Base-by-base conservation (phyloP, 768 basidiomycete genomes). In the Russula sp. region DNA sequence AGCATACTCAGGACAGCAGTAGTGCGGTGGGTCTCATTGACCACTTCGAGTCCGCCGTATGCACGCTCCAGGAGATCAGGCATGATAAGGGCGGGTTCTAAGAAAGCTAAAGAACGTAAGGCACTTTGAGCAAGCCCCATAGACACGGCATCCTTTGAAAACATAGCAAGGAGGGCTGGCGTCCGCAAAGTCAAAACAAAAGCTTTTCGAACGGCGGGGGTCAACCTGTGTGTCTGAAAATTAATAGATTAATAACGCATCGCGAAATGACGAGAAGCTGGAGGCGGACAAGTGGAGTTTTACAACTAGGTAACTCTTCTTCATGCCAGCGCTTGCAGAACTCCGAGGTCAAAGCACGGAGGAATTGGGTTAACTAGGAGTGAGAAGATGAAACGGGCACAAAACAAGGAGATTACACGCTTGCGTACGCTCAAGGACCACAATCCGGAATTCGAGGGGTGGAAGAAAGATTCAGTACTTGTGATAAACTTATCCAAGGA, bases 1-100 rank as follows among this genome's bases (percentile, higher is more conserved):
- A 98, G 80, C 71, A 90, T 88, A 55, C 87, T 90, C 48, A 98
- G 78, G 10, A 93, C 91, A 1, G 95, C 90, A 2, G 93, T 93
- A 5, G 95, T 97, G 43, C 95, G 78, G 71, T 97, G 93, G 0
- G 96, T 98, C 78, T 98, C 95, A 65, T 95, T 94, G 18, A 98
- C 82, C 11, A 87, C 86, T 70, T 97, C 93, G n/a, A 98, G 76
- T 0, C 93, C 93, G 41, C 88, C 81, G 65, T 96, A 93, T 1
- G 93, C 92, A 35, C 94, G 83, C 69, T 97, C 95, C 25, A 98
- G 79, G 13, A 98, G 77, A 45, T 93, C 87, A 3, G 94, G 94
- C 85, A 98, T 88, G 67, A 98, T 81, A 38, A 96, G 75, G 18
- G 79, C 77, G 0, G 96, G 92, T 68, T 97, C 93, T 7, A 93